These are phyloP conservation scores for Zalaria sp. DNA, from an alignment of 2,329 filamentous ascomycete species.

Conservation along the genomic window DNA sequence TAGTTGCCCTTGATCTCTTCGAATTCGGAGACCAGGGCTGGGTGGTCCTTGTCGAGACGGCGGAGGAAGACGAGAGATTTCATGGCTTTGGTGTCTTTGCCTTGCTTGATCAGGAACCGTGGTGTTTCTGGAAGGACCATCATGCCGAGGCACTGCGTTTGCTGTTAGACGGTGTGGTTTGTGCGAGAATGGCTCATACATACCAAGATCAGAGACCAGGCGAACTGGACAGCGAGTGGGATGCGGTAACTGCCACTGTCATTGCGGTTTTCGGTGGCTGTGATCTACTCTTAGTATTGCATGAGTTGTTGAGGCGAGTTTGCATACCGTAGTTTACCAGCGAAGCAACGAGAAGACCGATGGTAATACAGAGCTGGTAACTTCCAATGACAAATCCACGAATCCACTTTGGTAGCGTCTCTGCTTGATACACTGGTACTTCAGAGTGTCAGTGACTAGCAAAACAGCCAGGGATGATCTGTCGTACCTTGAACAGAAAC, in stretches of 20 bases:
- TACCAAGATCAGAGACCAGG: constrained; percentile 58
- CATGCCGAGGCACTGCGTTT: constrained; percentile 39
- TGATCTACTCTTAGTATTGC: too few relatives aligned
- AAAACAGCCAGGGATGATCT: background rate
- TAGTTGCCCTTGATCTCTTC: constrained; percentile 12
- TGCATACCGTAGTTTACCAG: constrained; percentile 46
- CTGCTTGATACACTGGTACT: constrained; percentile 68
- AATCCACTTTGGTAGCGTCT: constrained; percentile 59
- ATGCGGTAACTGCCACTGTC: constrained; percentile 50
- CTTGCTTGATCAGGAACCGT: constrained; percentile 66
- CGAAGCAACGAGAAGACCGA: constrained; percentile 58
- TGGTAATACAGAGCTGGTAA: constrained; percentile 67
- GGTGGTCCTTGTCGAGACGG: constrained; percentile 10
- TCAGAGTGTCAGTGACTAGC: too few relatives aligned
- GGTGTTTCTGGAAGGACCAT: constrained; percentile 67
- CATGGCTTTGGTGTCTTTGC: constrained; percentile 48
- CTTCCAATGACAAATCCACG: constrained; percentile 60
- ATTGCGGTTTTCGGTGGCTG: constrained; percentile 38
- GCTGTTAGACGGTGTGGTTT: too few relatives aligned
- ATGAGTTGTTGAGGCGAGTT: constrained; percentile 34
- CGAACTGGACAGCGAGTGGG: constrained; percentile 61
- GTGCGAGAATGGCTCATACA: too few relatives aligned
- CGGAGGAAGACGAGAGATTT: constrained; percentile 30
- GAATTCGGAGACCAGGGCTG: constrained; percentile 11
- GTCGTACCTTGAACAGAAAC: constrained; percentile 49